A percentile compares a stretch with the other conserved stretches of the same genome.
Evolutionary conservation across 441 rosid genomes (phyloP).

Genomic region (Corymbia calophylla): DNA sequence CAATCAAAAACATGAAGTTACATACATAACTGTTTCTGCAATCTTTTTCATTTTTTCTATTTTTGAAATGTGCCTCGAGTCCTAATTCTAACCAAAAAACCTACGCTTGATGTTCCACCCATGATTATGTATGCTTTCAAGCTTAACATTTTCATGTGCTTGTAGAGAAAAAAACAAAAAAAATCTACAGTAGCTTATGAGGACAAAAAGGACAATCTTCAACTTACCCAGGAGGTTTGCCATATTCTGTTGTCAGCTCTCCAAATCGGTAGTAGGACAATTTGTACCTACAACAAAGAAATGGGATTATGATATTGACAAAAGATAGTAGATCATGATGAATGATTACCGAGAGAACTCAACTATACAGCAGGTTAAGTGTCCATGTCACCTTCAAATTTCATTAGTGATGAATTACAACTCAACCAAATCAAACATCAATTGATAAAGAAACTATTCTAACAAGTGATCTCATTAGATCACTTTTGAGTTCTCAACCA

Average conservation of each 20-base stretch:
- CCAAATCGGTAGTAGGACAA: constrained; percentile 93
- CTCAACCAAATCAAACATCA: background rate
- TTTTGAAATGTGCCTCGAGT: background rate
- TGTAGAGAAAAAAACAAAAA: background rate
- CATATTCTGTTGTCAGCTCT: constrained; percentile 83
- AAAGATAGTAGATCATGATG: background rate
- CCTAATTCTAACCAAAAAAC: background rate
- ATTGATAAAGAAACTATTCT: background rate
- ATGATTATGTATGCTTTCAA: background rate
- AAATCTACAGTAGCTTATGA: background rate
- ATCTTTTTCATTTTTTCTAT: background rate
- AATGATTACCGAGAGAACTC: background rate
- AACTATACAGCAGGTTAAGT: background rate
- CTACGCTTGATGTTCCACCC: background rate
- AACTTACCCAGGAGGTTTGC: constrained; percentile 86
- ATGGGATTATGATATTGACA: background rate
- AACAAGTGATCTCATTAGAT: background rate
- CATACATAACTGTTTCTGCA: background rate
- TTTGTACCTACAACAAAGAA: constrained; percentile 59
- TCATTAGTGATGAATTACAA: background rate
- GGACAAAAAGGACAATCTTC: background rate
- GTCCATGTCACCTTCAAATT: background rate
- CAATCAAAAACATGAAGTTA: background rate
- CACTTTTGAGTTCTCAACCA: background rate
- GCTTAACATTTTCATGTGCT: background rate